phyloP scores from a whole-genome alignment of 257 asterid species.

The Scutellaria barbata region DNA sequence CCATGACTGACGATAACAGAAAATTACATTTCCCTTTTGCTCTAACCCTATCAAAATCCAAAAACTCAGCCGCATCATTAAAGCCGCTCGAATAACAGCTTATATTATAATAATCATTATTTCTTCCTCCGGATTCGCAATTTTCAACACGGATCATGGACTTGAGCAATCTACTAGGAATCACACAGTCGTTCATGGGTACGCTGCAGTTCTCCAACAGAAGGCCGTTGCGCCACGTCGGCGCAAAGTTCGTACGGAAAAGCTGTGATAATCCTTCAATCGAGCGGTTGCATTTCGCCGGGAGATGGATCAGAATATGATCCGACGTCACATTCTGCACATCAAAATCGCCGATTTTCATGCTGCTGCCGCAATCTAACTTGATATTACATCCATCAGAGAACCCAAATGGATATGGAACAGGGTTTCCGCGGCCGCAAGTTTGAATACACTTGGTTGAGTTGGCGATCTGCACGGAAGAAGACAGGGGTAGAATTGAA shows the following conservation, averaged over 20 bases:
- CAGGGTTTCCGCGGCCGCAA: conserved; percentile 36
- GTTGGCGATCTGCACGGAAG: conserved; percentile 29
- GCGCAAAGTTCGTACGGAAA: conserved; percentile 44
- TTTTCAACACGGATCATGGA: conserved; percentile 20
- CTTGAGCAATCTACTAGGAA: conserved; percentile 42
- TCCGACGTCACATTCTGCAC: conserved; percentile 61
- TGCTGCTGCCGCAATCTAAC: conserved; percentile 44
- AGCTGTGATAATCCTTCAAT: conserved; percentile 45
- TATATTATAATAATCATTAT: background rate
- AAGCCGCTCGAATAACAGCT: conserved; percentile 54
- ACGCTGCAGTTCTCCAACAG: conserved; percentile 55
- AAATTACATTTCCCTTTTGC: conserved; percentile 41
- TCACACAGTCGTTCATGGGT: conserved; percentile 47
- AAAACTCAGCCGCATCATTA: conserved; percentile 36
- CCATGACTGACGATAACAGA: conserved; percentile 62
- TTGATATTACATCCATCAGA: conserved; percentile 52
- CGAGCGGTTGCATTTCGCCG: conserved; percentile 61
- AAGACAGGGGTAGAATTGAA: conserved; percentile 31
- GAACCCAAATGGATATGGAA: conserved; percentile 78
- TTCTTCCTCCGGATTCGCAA: conserved; percentile 35
- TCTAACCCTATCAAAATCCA: conserved; percentile 41
- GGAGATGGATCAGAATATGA: conserved; percentile 47
- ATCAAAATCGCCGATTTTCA: conserved; percentile 45
- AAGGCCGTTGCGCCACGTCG: conserved; percentile 66
- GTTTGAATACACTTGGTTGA: conserved; percentile 35